Percentiles rank a stretch among this genome's conserved stretches.
Conservation (phyloP, 192 early-diverging fungal genomes). For the Haplosporangium gracile region DNA sequence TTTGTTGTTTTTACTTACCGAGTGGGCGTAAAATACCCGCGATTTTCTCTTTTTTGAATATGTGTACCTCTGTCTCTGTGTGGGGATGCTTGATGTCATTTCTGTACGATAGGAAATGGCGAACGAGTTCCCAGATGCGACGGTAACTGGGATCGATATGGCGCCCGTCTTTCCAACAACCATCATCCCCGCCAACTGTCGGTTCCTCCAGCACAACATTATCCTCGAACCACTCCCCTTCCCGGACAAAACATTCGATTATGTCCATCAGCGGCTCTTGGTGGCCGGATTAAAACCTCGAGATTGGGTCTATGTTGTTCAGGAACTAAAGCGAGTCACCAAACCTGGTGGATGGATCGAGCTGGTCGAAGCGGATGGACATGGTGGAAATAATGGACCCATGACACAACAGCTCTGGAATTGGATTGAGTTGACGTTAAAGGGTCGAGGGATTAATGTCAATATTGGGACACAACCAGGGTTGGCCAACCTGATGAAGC, state of each 20-base stretch:
- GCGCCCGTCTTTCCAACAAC: constrained; percentile 44
- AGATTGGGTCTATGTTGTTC: constrained; percentile 30
- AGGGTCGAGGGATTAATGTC: constrained; percentile 15
- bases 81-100: too few species aligned
- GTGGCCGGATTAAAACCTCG: constrained; percentile 29
- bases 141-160: constrained; percentile 63
- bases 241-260: constrained; percentile 57
- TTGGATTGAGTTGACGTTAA: constrained; percentile 25
- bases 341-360: constrained; percentile 56
- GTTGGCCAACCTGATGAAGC: constrained; percentile 3
- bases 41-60: background rate
- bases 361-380: constrained; percentile 39
- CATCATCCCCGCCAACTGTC: constrained; percentile 50
- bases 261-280: constrained; percentile 50
- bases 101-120: constrained; percentile 57
- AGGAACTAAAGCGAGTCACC: constrained; percentile 43
- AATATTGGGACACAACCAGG: constrained; percentile 15
- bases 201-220: constrained; percentile 43
- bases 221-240: constrained; percentile 30
- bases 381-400: constrained; percentile 42
- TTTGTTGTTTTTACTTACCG: background rate
- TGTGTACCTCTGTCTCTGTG: too few species aligned
- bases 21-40: background rate
- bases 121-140: constrained; percentile 57
- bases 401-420: constrained; percentile 32